A percentile compares a stretch with the other conserved stretches of the same genome.
These are phyloP conservation scores for Stentor coeruleus DNA, from an alignment of 73 alveolate species.

Conservation along the genomic window DNA sequence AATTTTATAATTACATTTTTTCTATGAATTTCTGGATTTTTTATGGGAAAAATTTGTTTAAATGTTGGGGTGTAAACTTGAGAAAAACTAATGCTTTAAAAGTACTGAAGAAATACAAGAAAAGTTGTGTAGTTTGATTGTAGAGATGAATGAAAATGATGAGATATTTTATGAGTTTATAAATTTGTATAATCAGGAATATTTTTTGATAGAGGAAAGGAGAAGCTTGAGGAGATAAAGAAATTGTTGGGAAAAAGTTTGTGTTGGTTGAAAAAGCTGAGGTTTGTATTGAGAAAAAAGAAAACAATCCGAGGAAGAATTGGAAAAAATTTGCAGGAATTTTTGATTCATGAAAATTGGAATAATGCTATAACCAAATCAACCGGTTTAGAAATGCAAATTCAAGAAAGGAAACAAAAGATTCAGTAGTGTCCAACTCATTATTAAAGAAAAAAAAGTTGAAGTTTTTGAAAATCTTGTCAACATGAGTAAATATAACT, in stretches of 20 bases:
- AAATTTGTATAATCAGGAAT: neutral
- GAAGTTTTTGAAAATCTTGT: neutral
- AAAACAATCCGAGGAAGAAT: slow-evolving; percentile 13
- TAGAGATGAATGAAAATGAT: neutral
- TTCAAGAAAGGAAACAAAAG: neutral
- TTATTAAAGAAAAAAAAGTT: slow-evolving; percentile 18
- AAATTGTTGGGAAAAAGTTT: neutral
- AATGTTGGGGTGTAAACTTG: no score
- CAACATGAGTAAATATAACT: neutral
- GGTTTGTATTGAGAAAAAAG: slow-evolving; percentile 7
- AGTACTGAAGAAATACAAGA: neutral
- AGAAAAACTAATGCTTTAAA: no score
- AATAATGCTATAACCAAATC: neutral
- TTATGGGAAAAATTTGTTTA: no score
- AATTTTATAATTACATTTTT: no score
- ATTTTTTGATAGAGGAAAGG: slow-evolving; percentile 4
- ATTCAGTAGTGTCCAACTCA: slow-evolving; percentile 2
- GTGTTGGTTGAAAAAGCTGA: neutral
- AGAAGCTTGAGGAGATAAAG: neutral
- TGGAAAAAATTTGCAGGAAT: neutral
- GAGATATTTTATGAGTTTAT: neutral
- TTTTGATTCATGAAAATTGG: neutral
- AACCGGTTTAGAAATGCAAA: neutral
- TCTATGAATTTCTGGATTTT: no score
- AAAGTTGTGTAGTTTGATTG: no score